These are phyloP conservation scores for Blepharisma undulans DNA, from an alignment of 169 alveolate genomes.

Conservation along the genomic window DNA sequence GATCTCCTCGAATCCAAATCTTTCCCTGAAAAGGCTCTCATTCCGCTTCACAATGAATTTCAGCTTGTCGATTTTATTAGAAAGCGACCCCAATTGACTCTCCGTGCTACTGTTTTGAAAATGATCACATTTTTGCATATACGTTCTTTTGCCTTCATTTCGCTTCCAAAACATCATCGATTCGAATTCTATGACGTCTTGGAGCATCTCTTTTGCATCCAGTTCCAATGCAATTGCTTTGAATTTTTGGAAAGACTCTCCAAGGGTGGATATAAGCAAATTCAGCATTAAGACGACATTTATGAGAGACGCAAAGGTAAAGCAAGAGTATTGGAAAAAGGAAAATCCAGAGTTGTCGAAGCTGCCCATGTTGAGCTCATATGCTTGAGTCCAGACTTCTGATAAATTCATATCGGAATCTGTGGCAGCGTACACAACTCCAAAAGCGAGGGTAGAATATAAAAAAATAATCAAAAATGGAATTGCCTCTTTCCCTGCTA, in stretches of 20 bases:
- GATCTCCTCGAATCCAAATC: background rate
- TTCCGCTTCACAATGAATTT: background rate
- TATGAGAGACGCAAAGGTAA: constrained; percentile 14
- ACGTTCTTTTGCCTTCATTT: background rate
- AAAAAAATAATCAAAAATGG: background rate
- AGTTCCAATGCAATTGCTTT: constrained; percentile 31
- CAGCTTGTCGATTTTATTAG: background rate
- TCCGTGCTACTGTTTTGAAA: background rate
- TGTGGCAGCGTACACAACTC: background rate
- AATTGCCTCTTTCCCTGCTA: background rate
- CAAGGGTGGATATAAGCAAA: constrained; percentile 50
- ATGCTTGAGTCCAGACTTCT: background rate
- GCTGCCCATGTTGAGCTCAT: constrained; percentile 4
- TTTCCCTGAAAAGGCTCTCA: background rate
- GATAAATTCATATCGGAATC: background rate
- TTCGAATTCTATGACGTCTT: constrained; percentile 42
- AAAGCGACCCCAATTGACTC: background rate
- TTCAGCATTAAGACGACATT: constrained; percentile 52
- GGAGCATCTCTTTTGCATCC: constrained; percentile 36
- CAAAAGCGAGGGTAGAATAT: background rate
- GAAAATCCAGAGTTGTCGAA: background rate
- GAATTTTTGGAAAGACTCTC: constrained; percentile 47
- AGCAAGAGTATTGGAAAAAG: background rate
- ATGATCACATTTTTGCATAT: background rate
- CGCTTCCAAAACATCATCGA: constrained; percentile 24